Base-by-base conservation (phyloP, 163 green algal species). In the Smithsoniella earleae region DNA sequence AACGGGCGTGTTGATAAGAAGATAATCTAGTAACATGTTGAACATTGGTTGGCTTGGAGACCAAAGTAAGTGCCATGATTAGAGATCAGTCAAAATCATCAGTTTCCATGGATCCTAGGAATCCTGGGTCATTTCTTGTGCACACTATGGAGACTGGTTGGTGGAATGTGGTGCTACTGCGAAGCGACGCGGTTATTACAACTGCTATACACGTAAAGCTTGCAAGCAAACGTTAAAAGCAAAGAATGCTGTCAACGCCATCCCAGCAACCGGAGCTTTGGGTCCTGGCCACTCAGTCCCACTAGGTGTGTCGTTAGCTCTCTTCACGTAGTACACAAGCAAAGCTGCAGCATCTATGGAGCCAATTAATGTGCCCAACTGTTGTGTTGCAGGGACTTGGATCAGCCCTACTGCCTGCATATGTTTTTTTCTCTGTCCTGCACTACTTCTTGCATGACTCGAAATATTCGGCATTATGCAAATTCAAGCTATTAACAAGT, bases 171-270 rank as follows among this genome's bases (percentile, higher is more conserved):
- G n/a, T n/a, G n/a, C n/a, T n/a, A n/a, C n/a, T n/a, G n/a, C n/a
- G n/a, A 49, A 49, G 10, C 40, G 10, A 49, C 40, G 13, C 40
- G 13, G 40, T 49, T 49, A 36, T 31, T 52, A 30, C 30, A 2
- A 22, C 31, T 33, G 20, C 13, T 25, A 46, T 28, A 37, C 16
- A n/a, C 64, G 16, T 18, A 58, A 28, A 58, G 36, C 30, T 58
- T 54, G 37, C 4, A 74, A 18, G 20, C 64, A 74, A 27, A 30
- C 36, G 37, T 30, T 62, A 27, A 62, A 37, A 18, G 37, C 64
- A 58, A 54, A 74, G 38, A 54, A 62, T 64, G 37, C 18, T 46
- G 28, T 25, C 37, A 74, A 37, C 20, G 1, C 64, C 37, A 74
- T 62, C 16, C 64, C 37, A 27, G 64, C 38, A 30, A 58, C 16